Evolutionary conservation across 352 stramenopile species (phyloP), one percentile per base, ranked within the genome.

Genomic region (Phytophthora hybrid): DNA sequence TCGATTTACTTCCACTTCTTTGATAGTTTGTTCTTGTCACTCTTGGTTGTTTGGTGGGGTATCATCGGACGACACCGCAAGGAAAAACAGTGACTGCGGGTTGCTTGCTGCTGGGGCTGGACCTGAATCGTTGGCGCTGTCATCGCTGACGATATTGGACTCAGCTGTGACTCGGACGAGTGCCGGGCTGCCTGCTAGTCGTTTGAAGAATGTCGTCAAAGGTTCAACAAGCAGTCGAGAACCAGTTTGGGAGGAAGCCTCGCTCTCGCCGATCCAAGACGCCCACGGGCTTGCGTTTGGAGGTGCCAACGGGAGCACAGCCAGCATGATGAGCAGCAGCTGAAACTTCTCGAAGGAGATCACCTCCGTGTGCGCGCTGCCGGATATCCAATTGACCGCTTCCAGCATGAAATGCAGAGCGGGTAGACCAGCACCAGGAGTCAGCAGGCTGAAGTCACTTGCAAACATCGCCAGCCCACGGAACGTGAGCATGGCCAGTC

Each of bases 271-370:
- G 21, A 63, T 54, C 65, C 53, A 66, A 47, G 55, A 71, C 26
- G 63, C 47, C 59, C 58, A 71, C 4, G 56, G 57, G 65, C 31
- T 73, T 16, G 52, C 29, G 21, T 53, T 53, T 0, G 41, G 51
- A n/a, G 66, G 29, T n/a, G 74, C 66, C 26, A 84, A 47, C 23
- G 71, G 71, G 4, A 82, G 49, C 11, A 65, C 63, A 9, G 82
- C 78, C 9, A 90, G 32, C 37, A 84, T 75, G 18, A 76, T 73
- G 11, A 90, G 63, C 2, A 88, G 26, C 49, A 87, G 65, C 57
- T 88, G 78, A 64, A 92, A 90, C 64, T 92, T 92, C 59, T 92
- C 82, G 26, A 89, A 90, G 23, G 84, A 90, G 53, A 92, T 82
- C 54, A 92, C 74, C 37, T 89, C 82, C 0, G 84, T 90, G 65